Base-by-base conservation (phyloP, 1,284 basidiomycete genomes). In the Phlebopus sp. region DNA sequence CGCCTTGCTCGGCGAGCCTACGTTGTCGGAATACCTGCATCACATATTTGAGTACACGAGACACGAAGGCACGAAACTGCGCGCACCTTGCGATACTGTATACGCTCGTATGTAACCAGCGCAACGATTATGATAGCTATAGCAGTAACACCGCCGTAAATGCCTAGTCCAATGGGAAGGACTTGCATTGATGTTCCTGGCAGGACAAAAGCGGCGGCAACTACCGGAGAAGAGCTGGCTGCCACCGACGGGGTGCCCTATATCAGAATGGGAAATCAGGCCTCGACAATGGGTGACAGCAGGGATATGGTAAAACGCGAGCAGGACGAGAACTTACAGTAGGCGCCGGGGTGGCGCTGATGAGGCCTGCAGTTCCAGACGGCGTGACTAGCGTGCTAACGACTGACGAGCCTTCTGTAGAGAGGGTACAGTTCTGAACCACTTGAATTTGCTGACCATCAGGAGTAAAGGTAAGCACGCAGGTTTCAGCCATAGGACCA, bases 71-170 rank as follows among this genome's bases (percentile, higher is more conserved):
- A 14, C 11, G 29, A 34, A 31, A 36, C 14, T 51, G 41, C 32
- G 69, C 75, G 42, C 46, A 86, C 86, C 78, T 80, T 88, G 72
- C 88, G 82, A 63, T 88, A 86, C 67, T 84, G 87, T 25, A 86
- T 82, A 44, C 89, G 77, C 72, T 91, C 88, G 61, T 84, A 89
- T 18, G 88, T 91, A 50, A 90, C 88, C 59, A 89, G 70, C 44
- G 77, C 83, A 52, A 92, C 85, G n/a, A 86, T 81, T 53, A 86
- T 81, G 56, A 92, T 65, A 17, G 82, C 84, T 59, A 91, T 84
- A 10, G 85, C 82, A 19, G 86, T 87, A 51, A 92, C 84, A 55
- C 86, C 88, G 39, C 84, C 87, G 61, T 88, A 91, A 15, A 92
- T 76, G 48, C 84, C 86, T 42, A 92, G 73, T 56, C 89, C 89